Conservation (phyloP, 805 yeast genomes). For the Kluyveromyces starmeri region DNA sequence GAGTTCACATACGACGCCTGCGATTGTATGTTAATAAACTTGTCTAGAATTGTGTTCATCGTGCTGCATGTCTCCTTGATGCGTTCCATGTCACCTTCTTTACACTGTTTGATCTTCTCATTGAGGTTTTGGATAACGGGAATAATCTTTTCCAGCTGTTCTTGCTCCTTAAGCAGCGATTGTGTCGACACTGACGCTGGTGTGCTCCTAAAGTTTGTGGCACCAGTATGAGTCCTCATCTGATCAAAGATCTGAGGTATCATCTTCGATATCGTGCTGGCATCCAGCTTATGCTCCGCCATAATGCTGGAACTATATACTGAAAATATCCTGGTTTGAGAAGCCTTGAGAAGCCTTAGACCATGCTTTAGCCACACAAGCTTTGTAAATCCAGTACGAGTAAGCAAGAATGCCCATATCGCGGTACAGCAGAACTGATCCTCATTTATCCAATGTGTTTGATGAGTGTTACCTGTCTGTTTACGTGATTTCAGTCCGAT, state of each 20-base stretch:
- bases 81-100: slow-evolving; percentile 24
- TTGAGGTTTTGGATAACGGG: slow-evolving; percentile 22
- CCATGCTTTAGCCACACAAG: no score
- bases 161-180: slow-evolving; percentile 24
- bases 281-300: slow-evolving; percentile 11
- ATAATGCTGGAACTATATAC: no score
- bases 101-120: slow-evolving; percentile 11
- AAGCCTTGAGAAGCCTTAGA: no score
- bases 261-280: slow-evolving; percentile 19
- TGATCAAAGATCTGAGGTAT: slow-evolving; percentile 28
- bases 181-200: slow-evolving; percentile 20
- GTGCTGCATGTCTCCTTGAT: slow-evolving; percentile 37
- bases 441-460: no score
- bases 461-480: no score
- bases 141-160: slow-evolving; percentile 23
- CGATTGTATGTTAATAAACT: slow-evolving; percentile 54
- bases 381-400: no score
- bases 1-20: slow-evolving; percentile 49
- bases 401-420: no score
- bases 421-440: no score
- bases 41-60: slow-evolving; percentile 42
- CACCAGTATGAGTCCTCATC: slow-evolving; percentile 20
- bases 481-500: no score
- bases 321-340: no score
- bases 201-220: slow-evolving; percentile 4